phyloP scores from a whole-genome alignment of 805 yeast genomes.

The Ogataea methanolica region DNA sequence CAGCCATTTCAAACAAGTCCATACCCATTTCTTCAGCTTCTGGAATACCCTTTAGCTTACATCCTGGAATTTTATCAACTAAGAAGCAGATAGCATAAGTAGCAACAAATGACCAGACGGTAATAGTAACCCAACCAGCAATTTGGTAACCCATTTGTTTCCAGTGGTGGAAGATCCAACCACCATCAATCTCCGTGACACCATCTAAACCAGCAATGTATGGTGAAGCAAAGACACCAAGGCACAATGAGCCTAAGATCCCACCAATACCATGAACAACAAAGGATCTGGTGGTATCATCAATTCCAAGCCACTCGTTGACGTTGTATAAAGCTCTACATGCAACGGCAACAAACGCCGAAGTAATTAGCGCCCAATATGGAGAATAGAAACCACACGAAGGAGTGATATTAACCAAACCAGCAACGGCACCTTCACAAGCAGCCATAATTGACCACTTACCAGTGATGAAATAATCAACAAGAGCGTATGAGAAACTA shows the following conservation, averaged over 20 bases:
- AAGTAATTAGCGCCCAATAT: constrained; percentile 41
- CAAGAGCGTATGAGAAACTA: constrained; percentile 37
- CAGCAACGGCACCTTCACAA: constrained; percentile 42
- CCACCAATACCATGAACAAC: constrained; percentile 47
- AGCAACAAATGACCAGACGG: constrained; percentile 41
- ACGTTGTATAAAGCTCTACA: constrained; percentile 34
- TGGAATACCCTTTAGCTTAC: constrained; percentile 38
- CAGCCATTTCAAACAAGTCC: constrained; percentile 49
- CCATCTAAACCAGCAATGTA: constrained; percentile 41
- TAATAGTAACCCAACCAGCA: constrained; percentile 38
- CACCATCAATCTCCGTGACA: constrained; percentile 38
- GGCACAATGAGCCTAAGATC: constrained; percentile 37
- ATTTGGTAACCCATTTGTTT: constrained; percentile 42
- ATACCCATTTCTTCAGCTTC: constrained; percentile 49
- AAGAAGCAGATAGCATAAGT: constrained; percentile 40
- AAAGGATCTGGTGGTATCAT: constrained; percentile 42
- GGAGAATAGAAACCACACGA: constrained; percentile 43
- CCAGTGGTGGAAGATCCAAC: constrained; percentile 44
- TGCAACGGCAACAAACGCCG: constrained; percentile 33
- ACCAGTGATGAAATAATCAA: constrained; percentile 38
- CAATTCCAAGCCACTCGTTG: constrained; percentile 39
- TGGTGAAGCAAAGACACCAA: constrained; percentile 43
- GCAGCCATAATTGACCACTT: constrained; percentile 39
- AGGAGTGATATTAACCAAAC: constrained; percentile 44
- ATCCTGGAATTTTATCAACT: constrained; percentile 49